Evolutionary conservation across 768 basidiomycete genomes (phyloP), one percentile per base, ranked within the genome.

Genomic region (Tricholoma hemisulphureum): DNA sequence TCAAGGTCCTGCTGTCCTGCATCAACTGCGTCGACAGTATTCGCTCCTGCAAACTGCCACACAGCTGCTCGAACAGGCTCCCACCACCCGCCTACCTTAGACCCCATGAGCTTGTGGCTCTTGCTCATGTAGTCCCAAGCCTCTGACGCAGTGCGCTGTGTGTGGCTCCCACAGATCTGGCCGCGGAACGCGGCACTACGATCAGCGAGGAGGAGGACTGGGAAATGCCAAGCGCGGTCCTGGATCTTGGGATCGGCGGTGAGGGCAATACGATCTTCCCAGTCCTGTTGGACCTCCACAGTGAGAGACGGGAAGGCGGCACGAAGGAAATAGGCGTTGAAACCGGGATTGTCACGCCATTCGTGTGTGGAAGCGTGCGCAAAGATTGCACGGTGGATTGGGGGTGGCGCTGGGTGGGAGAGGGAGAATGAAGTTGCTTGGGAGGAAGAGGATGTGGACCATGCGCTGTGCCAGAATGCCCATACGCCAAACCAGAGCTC

Each of bases 131-230:
- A 70, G 48, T 86, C 79, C 71, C 81, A 77, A 7, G 91, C 86
- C 67, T 86, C 84, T 1, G 87, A 82, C 0, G 90, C 91, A 0
- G 83, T 91, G 16, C 92, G 78, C 63, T 91, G 88, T 4, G 84
- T 88, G 59, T 78, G 77, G 24, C 75, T 73, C 10, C 87, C 88
- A 57, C 89, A 90, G 2, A 81, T 67, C 3, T 70, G 59, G 0
- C 90, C 91, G 2, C 88, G 78, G 70, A 88, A 87, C 0, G 91
- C 80, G 0, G 92, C 93, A 37, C 86, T 88, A 18, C 93, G 81
- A 70, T 94, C 91, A 6, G 84, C 76, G 51, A 93, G 74, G 7
- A 94, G 75, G 3, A 88, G 77, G 4, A 81, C 76, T 6, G 89
- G 86, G 66, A 93, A 89, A 61, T 85, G 81, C 83, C 83, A 93